Evolutionary conservation across 805 yeast genomes (phyloP).

Genomic region (Groenewaldozyma salmanticensis): DNA sequence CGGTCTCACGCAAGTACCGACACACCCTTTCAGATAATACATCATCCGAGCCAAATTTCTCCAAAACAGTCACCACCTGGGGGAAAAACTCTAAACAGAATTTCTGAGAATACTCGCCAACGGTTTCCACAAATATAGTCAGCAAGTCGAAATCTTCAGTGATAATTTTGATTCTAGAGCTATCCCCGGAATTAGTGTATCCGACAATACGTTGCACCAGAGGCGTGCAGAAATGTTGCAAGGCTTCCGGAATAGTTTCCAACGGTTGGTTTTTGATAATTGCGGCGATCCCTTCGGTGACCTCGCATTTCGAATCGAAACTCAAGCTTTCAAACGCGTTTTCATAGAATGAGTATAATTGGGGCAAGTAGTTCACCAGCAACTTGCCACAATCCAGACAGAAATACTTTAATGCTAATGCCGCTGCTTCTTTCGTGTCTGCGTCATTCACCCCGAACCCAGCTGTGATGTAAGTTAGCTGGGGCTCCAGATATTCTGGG

Average conservation of each 20-base stretch:
- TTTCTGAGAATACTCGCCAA: conserved; percentile 28
- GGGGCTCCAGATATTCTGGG: conserved; percentile 71
- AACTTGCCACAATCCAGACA: conserved; percentile 79
- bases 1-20: conserved; percentile 55
- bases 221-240: conserved; percentile 59
- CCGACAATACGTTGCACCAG: conserved; percentile 33
- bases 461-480: conserved; percentile 69
- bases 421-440: conserved; percentile 66
- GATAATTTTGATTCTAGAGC: conserved; percentile 25
- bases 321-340: conserved; percentile 48
- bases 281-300: conserved; percentile 84
- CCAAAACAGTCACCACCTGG: conserved; percentile 37
- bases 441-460: conserved; percentile 47
- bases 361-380: conserved; percentile 59
- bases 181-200: conserved; percentile 20
- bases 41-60: conserved; percentile 47
- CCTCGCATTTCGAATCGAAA: conserved; percentile 59
- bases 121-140: conserved; percentile 47
- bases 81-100: conserved; percentile 59
- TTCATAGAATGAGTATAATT: conserved; percentile 64
- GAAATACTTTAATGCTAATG: conserved; percentile 88
- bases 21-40: conserved; percentile 66
- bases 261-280: conserved; percentile 52
- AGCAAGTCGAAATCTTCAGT: conserved; percentile 54
- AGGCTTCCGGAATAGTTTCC: conserved; percentile 42